phyloP scores from a whole-genome alignment of 1,284 basidiomycete genomes.

The Malassezia caprae region DNA sequence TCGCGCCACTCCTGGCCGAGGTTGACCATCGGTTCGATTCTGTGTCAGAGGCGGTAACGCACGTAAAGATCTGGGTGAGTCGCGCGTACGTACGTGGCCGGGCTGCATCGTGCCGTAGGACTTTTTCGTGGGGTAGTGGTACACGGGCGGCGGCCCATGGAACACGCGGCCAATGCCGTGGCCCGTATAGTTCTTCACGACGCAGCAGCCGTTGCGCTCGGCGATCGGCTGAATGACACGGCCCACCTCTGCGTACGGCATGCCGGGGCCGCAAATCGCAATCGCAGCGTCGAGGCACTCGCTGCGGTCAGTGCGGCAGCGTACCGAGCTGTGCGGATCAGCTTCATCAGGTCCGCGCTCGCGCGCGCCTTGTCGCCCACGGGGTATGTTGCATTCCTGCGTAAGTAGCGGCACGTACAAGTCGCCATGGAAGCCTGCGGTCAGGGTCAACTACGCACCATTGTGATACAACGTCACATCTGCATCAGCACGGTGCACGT shows the following conservation, averaged over 20 bases:
- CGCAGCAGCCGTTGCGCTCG: conserved; percentile 53
- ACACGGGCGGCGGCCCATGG: conserved; percentile 73
- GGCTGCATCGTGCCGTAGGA: conserved; percentile 44
- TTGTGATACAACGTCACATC: conserved; percentile 57
- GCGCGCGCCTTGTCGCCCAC: conserved; percentile 35
- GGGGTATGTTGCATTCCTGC: conserved; percentile 37
- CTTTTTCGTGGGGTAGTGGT: conserved; percentile 55
- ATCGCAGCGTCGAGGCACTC: conserved; percentile 66
- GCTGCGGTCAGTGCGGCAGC: conserved; percentile 47
- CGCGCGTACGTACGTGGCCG: conserved; percentile 26
- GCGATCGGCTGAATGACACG: conserved; percentile 59
- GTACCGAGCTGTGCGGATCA: conserved; percentile 36
- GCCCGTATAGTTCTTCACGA: conserved; percentile 67
- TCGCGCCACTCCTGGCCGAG: conserved; percentile 33
- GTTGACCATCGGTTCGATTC: conserved; percentile 48
- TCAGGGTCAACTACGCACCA: conserved; percentile 5
- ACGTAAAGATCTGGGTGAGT: conserved; percentile 16
- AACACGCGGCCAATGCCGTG: conserved; percentile 80
- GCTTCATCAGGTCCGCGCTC: conserved; percentile 29
- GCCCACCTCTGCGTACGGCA: conserved; percentile 65
- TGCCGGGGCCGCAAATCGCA: conserved; percentile 63
- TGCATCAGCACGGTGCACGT: conserved; percentile 52
- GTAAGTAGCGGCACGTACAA: conserved; percentile 8
- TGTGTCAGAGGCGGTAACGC: conserved; percentile 14
- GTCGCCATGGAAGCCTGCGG: conserved; percentile 39